Evolutionary conservation across 345 rosid genomes (phyloP).

Genomic region (Rhodamnia rubescens): DNA sequence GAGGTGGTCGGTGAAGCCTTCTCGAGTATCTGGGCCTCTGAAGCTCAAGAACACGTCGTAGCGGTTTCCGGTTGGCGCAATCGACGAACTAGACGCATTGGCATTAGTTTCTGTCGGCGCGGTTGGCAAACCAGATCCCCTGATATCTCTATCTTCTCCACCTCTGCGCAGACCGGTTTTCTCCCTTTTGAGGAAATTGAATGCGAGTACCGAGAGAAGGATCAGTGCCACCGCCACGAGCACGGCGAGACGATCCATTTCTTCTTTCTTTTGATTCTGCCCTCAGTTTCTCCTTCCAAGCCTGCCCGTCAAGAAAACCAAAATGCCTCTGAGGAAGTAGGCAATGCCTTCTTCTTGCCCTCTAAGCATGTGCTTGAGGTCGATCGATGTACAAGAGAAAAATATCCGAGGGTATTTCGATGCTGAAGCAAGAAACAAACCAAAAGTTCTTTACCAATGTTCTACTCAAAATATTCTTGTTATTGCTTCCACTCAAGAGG

Average conservation of each 20-base stretch:
- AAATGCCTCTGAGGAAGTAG: neutral
- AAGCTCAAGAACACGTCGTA: neutral
- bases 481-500: too few relatives aligned
- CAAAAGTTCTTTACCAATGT: neutral
- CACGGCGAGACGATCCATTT: neutral
- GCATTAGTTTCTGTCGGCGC: neutral
- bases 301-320: neutral
- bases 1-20: neutral
- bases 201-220: neutral
- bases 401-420: neutral
- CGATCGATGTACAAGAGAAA: neutral
- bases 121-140: neutral
- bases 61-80: neutral
- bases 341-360: neutral
- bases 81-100: neutral
- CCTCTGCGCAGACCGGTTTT: neutral
- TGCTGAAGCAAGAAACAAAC: neutral
- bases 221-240: neutral
- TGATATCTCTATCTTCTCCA: neutral
- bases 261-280: neutral
- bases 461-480: too few relatives aligned
- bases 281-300: neutral
- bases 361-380: too few relatives aligned
- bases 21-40: neutral
- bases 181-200: neutral